phyloP scores from a whole-genome alignment of 2,329 filamentous ascomycete species.

The Penicillium crustosum region DNA sequence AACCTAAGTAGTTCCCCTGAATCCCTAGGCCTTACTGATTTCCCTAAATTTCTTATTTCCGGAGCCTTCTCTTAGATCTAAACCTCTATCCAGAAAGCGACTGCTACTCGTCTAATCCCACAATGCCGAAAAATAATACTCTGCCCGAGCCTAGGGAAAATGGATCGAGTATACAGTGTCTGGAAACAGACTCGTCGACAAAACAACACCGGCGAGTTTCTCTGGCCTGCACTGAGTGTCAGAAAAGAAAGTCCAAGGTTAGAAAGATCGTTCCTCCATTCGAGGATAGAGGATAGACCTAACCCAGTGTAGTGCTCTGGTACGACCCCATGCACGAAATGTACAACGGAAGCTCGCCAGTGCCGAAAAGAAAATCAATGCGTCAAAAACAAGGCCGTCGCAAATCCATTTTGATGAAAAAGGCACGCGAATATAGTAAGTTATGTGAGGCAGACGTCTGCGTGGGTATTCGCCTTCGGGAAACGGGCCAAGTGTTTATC shows the following conservation, averaged over 20 bases:
- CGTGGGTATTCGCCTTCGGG: not conserved
- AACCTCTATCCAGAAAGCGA: too few relatives aligned
- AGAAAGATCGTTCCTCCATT: not conserved
- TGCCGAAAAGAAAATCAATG: conserved; percentile 2
- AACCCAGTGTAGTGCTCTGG: not conserved
- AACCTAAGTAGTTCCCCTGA: too few relatives aligned
- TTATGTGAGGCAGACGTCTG: conserved; percentile 15
- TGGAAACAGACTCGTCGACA: not conserved
- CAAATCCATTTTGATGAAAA: conserved; percentile 1
- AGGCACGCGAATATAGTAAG: conserved; percentile 4
- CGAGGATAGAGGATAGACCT: not conserved
- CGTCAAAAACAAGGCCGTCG: conserved; percentile 1
- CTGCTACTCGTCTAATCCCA: not conserved
- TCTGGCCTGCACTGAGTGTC: conserved; percentile 11
- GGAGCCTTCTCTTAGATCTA: too few relatives aligned
- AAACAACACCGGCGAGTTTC: not conserved
- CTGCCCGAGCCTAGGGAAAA: not conserved
- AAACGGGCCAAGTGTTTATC: not conserved
- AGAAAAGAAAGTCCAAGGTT: conserved; percentile 7
- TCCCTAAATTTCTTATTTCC: too few relatives aligned
- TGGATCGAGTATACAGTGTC: not conserved
- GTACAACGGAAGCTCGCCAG: not conserved
- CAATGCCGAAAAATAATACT: conserved; percentile 3
- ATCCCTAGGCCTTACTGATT: too few relatives aligned
- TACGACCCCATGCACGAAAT: not conserved